A percentile compares a stretch with the other conserved stretches of the same genome.
phyloP scores from a whole-genome alignment of 1,139 yeast species.

The Geotrichum klebahnii region DNA sequence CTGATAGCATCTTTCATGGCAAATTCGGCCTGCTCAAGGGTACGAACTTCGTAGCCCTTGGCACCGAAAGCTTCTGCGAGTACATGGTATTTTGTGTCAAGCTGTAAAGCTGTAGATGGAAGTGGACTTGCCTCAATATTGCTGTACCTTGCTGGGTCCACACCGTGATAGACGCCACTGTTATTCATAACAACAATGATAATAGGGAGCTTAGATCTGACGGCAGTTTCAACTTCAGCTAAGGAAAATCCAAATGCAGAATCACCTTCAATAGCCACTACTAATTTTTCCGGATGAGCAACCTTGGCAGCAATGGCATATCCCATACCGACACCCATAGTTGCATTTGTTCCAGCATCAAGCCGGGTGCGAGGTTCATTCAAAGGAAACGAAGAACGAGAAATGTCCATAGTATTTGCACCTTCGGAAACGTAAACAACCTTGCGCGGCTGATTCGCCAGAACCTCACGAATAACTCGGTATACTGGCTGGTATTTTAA shows the following conservation, averaged over 20 bases:
- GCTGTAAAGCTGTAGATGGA: slow-evolving; percentile 56
- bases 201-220: slow-evolving; percentile 50
- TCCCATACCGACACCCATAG: slow-evolving; percentile 67
- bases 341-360: slow-evolving; percentile 69
- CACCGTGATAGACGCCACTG: slow-evolving; percentile 64
- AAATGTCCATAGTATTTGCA: slow-evolving; percentile 67
- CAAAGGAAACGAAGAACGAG: slow-evolving; percentile 56
- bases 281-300: slow-evolving; percentile 45
- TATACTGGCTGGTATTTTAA: slow-evolving; percentile 54
- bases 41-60: slow-evolving; percentile 47
- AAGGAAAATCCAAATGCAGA: slow-evolving; percentile 70
- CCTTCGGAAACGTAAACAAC: slow-evolving; percentile 56
- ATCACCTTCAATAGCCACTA: slow-evolving; percentile 63
- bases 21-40: slow-evolving; percentile 40
- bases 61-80: slow-evolving; percentile 55
- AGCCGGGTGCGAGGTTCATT: slow-evolving; percentile 50
- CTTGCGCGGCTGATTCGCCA: slow-evolving; percentile 33
- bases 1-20: slow-evolving; percentile 45
- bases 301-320: slow-evolving; percentile 60
- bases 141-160: slow-evolving; percentile 39
- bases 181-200: slow-evolving; percentile 62
- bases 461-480: slow-evolving; percentile 44
- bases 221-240: slow-evolving; percentile 61
- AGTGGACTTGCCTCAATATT: slow-evolving; percentile 33
- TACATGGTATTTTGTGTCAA: slow-evolving; percentile 52